Evolutionary conservation across 2,329 filamentous ascomycete genomes (phyloP).

Genomic region (Esteya vermicola): DNA sequence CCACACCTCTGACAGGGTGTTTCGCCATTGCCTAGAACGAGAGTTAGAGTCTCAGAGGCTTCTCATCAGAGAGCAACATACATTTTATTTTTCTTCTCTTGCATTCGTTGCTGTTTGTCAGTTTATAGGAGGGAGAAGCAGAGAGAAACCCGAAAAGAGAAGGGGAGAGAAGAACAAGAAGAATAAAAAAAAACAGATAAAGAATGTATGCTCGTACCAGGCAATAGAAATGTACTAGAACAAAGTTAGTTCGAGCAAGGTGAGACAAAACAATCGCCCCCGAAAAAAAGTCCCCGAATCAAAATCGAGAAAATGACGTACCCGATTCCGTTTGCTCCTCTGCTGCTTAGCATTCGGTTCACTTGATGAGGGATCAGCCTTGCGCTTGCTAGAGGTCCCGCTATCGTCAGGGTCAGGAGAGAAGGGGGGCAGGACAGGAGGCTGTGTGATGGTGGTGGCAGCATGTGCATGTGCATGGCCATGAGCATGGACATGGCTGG

Average conservation of each 20-base stretch:
- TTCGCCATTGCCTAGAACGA: slow-evolving; percentile 41
- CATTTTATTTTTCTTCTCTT: slow-evolving; percentile 27
- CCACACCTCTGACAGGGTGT: slow-evolving; percentile 53
- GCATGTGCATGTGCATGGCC: no score
- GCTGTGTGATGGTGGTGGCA: no score
- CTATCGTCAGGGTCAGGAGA: slow-evolving; percentile 3
- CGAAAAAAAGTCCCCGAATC: no score
- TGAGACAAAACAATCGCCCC: no score
- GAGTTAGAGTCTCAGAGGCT: slow-evolving; percentile 1
- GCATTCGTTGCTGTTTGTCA: slow-evolving; percentile 31
- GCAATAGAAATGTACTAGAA: slow-evolving; percentile 45
- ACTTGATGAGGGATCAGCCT: slow-evolving; percentile 28
- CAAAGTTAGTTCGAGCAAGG: background rate
- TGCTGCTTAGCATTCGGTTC: slow-evolving; percentile 31
- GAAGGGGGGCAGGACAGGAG: no score
- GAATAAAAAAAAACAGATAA: no score
- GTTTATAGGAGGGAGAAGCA: background rate
- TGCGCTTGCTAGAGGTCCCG: slow-evolving; percentile 16
- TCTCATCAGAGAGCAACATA: slow-evolving; percentile 10
- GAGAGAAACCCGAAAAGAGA: background rate
- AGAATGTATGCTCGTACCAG: slow-evolving; percentile 28
- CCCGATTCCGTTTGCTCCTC: slow-evolving; percentile 45
- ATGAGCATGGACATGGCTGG: background rate
- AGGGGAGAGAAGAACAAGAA: background rate
- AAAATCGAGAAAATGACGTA: slow-evolving; percentile 11